Percentiles rank a stretch among this genome's conserved stretches.
phyloP scores from a whole-genome alignment of 305 asterid genomes.

The Coffea humblotiana region DNA sequence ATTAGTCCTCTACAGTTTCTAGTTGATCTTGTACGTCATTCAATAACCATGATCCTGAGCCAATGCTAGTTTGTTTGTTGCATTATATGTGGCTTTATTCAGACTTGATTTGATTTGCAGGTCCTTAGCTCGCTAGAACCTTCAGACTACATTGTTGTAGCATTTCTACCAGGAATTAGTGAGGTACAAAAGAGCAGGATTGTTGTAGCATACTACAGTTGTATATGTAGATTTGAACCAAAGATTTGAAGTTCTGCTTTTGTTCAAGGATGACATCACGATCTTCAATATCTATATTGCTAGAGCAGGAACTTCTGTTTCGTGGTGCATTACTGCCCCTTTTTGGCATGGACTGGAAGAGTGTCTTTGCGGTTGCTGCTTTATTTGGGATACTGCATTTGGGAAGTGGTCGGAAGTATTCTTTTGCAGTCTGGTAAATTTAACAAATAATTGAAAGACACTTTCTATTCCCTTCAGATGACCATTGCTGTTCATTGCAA shows the following conservation, averaged over 20 bases:
- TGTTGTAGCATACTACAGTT: neutral
- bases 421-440: conserved; percentile 78
- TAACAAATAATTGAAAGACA: neutral
- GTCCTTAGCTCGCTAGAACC: conserved; percentile 82
- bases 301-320: conserved; percentile 72
- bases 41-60: neutral
- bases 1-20: neutral
- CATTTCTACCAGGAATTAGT: conserved; percentile 82
- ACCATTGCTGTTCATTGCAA: neutral
- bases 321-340: conserved; percentile 86
- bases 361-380: conserved; percentile 59
- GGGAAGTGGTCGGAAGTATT: conserved; percentile 86
- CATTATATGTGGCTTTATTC: neutral
- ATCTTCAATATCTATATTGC: conserved; percentile 19
- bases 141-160: conserved; percentile 68
- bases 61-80: too few relatives aligned
- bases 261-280: neutral
- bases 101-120: conserved; percentile 34
- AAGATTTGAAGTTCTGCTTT: neutral
- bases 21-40: neutral
- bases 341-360: conserved; percentile 52
- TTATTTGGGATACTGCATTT: conserved; percentile 78
- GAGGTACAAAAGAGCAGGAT: conserved; percentile 54
- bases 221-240: neutral
- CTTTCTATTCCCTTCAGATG: neutral